Evolutionary conservation across 2,329 filamentous ascomycete genomes (phyloP), one percentile per base, ranked within the genome.

Genomic region (Ilyonectria mors-panacis): DNA sequence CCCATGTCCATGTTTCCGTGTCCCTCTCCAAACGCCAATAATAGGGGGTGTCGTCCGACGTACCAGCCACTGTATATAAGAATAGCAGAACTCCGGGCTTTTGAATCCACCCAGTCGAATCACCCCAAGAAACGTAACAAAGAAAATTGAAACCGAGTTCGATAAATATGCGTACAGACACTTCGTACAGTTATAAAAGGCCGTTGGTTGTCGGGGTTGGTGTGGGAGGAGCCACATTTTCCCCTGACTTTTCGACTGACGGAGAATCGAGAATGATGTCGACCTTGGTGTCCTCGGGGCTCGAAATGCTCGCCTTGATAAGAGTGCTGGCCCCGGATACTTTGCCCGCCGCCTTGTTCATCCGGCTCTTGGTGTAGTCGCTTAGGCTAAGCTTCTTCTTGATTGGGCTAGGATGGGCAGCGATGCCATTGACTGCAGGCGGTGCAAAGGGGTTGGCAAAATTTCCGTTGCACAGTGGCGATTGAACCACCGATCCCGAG

Each of bases 351-450:
- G 84, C 85, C 75, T 89, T 90, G 73, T 86, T 87, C 80, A 86
- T 83, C 57, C 87, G 83, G 69, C 86, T 88, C 76, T 88, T 89
- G 9, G 84, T 87, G 73, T 92, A 92, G 74, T 92, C 90, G 73
- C 89, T 91, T 2, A 92, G 78, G 69, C 88, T 91, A 42, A 92
- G 80, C 78, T 91, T 92, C 83, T 92, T 92, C 79, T 91, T 91
- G 35, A 89, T 81, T 2, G 90, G 89, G 68, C 88, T 91, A 3
- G 88, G 87, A 23, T 85, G 83, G 10, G 83, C 83, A 6, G 77
- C 77, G 9, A 81, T 71, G 15, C 85, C 83, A 63, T 86, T 88
- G 37, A 83, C 74, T 0, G 80, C 72, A 0, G 82, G 69, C 7
- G 82, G 75, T 4, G 80, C 74, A 59, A 89, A 86, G 0, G 86